Base-by-base conservation (phyloP, 1,139 yeast species). In the Lodderomyces theae region DNA sequence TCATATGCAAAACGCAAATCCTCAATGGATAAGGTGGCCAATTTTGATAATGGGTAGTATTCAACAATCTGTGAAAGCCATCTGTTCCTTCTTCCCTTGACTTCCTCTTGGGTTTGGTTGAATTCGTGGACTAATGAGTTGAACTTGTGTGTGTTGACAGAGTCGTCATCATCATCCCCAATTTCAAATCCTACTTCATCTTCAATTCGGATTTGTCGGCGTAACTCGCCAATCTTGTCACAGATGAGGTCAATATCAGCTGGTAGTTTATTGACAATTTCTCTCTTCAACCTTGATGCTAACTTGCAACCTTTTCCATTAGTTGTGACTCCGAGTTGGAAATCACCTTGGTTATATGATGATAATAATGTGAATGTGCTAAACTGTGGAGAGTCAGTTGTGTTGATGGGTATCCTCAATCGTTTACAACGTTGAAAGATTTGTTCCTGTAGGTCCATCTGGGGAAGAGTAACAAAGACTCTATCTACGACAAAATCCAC, bases 1-100 rank as follows among this genome's bases (percentile, higher is more conserved):
- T 44, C 43, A 52, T 74, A 73, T 15, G 70, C 73, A 35, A 59
- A 54, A 12, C 77, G 60, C 45, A 86, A 66, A 51, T 83, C 86
- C 12, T 75, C 75, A 9, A 83, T 61, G 1, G 81, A 72, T 4
- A 87, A 51, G 2, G 65, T 62, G 1, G 82, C 82, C 30, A 90
- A 69, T 51, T 79, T 73, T 5, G 69, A 63, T 39, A 90, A 67
- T 3, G 98, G 98, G 56, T 81, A 90, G 58, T 90, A 90, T 57
- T 90, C 97, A 38, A 90, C 94, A 38, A 90, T 78, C 56, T 90
- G 97, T 1, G 90, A 79, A 42, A 90, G 67, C 95, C 96, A 92
- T 51, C 95, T 72, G 32, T 87, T 72, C 49, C 95, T 67, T 54
- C 80, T 82, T 22, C 71, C 57, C 45, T 76, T 79, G 52, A 73